These are phyloP conservation scores for Oryza brachyantha DNA, from an alignment of 176 grass and related monocot species.

Conservation along the genomic window DNA sequence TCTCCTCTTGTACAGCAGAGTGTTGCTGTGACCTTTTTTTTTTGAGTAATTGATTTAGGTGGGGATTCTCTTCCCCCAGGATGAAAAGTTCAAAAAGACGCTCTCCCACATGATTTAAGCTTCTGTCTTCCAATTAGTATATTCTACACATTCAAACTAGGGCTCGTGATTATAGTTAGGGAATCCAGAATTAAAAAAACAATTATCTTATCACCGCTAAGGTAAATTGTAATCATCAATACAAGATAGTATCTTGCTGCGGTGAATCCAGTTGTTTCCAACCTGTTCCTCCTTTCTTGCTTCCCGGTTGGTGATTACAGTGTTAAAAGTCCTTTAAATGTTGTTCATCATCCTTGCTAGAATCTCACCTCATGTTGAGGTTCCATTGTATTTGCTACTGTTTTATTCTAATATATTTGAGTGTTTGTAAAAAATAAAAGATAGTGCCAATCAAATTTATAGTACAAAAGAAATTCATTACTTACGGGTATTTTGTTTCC, in stretches of 20 bases:
- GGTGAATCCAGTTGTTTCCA: neutral
- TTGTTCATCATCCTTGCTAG: neutral
- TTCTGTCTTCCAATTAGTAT: neutral
- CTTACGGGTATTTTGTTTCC: conserved; percentile 95
- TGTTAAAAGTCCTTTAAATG: neutral
- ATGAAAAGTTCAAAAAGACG: no score
- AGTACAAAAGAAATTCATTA: conserved; percentile 14
- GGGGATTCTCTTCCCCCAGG: no score
- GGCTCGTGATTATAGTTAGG: neutral
- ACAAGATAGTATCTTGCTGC: neutral
- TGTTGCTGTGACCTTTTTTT: no score
- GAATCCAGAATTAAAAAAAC: neutral
- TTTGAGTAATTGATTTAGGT: no score
- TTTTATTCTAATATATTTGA: neutral
- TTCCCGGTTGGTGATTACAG: neutral
- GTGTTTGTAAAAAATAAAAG: neutral
- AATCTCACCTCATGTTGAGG: neutral
- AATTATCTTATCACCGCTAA: neutral
- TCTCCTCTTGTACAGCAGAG: no score
- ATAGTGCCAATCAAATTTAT: neutral
- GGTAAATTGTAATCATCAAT: neutral
- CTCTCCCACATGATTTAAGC: neutral
- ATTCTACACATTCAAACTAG: neutral
- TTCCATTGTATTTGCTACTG: neutral
- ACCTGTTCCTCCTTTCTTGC: neutral